Base-by-base conservation (phyloP, 768 basidiomycete genomes). In the Rhodocollybia butyracea region DNA sequence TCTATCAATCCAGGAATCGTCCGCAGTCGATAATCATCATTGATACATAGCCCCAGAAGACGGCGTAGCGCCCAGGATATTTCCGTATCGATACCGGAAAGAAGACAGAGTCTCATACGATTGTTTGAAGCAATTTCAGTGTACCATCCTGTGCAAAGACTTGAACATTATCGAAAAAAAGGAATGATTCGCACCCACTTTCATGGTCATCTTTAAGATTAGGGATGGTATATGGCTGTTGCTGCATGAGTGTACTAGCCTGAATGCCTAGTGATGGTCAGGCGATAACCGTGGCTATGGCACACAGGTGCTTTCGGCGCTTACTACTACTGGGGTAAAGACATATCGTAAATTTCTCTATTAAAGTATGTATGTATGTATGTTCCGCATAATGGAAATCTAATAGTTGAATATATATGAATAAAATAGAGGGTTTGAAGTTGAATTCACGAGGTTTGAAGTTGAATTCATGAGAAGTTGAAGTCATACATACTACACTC, bases 1-100 rank as follows among this genome's bases (percentile, higher is more conserved):
- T 93, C 88, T 24, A 90, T 82, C 39, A 95, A 75, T 8, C 92
- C 92, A 0, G 91, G 88, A 48, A 91, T 84, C 31, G 76, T 74
- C 36, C 76, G 78, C 55, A 98, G 78, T 54, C 82, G 66, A 69
- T 96, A 91, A 50, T 84, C 75, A 48, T 94, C 92, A 61, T 90
- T 88, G 61, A 80, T 79, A 61, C 85, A 87, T n/a, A 91, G 76
- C 19, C 90, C 82, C 58, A 88, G 85, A 10, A 98, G 80, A 46
- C 90, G 85, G 61, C 93, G 88, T 36, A 99, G 80, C 19, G 94
- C 91, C 90, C 93, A 98, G 54, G 84, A 84, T 54, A 94, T 79
- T 64, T 98, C 96, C 7, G 81, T 70, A 51, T 85, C 78, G 45
- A 98, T 87, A 4, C 85, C 88, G 13, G 92, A 98, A 24, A 85